phyloP scores from a whole-genome alignment of 306 rosid species.

The Herpetospermum pedunculosum region DNA sequence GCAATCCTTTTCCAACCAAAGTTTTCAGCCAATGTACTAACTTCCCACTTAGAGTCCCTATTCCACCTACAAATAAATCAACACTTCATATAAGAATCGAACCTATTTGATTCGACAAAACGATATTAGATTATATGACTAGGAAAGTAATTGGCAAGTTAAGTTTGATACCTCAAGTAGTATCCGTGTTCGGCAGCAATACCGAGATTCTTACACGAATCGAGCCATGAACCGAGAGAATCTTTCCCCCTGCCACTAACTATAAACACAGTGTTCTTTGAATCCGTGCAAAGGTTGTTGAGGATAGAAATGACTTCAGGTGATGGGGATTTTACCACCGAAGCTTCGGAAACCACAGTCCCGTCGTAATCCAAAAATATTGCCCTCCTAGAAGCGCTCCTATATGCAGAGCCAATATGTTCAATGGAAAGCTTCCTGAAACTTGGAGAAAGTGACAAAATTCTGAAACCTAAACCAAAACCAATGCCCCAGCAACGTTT shows the following conservation, averaged over 20 bases:
- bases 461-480: constrained; percentile 61
- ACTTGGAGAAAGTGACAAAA: constrained; percentile 72
- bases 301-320: constrained; percentile 52
- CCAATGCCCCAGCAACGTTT: constrained; percentile 75
- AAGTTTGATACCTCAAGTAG: constrained; percentile 46
- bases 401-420: constrained; percentile 49
- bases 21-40: constrained; percentile 14
- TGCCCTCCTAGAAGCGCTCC: constrained; percentile 51
- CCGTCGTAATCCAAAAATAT: constrained; percentile 92
- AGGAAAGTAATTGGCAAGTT: not conserved
- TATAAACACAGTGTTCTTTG: constrained; percentile 61
- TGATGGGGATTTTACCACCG: constrained; percentile 43
- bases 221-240: constrained; percentile 56
- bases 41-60: constrained; percentile 48
- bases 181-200: constrained; percentile 92
- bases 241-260: constrained; percentile 69
- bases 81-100: not conserved
- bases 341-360: constrained; percentile 58
- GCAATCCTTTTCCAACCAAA: constrained; percentile 47
- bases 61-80: constrained; percentile 47
- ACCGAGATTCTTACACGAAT: constrained; percentile 70
- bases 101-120: not conserved
- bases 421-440: constrained; percentile 67
- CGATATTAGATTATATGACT: not conserved
- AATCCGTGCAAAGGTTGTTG: constrained; percentile 54